Evolutionary conservation across 169 alveolate genomes (phyloP), one percentile per base, ranked within the genome.

Genomic region (Cryptosporidium felis): DNA sequence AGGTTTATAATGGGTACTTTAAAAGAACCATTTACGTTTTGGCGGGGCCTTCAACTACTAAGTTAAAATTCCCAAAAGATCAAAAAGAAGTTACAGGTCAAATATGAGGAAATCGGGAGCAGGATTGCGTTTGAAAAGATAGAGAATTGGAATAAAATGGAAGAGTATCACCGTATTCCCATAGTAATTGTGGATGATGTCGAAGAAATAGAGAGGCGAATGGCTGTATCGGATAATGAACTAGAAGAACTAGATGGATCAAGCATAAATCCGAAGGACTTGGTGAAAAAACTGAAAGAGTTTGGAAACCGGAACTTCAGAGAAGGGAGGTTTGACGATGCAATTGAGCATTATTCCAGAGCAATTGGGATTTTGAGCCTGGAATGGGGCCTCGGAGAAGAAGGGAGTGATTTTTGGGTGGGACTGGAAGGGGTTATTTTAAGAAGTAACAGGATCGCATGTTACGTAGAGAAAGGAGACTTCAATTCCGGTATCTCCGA

Each of bases 161-260:
- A 74, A 36, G 85, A 74, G 34, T 74, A 53, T 40, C 58, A 74
- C 30, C 51, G 85, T 4, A 74, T 74, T 51, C 85, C 85, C 18
- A 53, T 74, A 74, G 46, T 74, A 34, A 36, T 74, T 10, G 66
- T 51, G 8, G 66, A 56, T 0, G 60, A 74, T 74, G 67, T 38
- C 26, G 65, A 67, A 38, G 66, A 47, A 26, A n/a, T 23, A 30
- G 58, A 58, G 6, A n/a, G 10, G 34, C 32, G 8, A 59, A 59
- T 6, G 47, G 47, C 0, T 10, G 26, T 12, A 59, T 2, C 6
- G 10, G 32, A 59, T 28, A 18, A 59, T n/a, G 56, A 56, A 28
- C 0, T 9, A 21, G 10, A 44, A 5, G 81, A 65, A 8, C 47
- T 23, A 28, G 46, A 32, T 1, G 18, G 34, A 18, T 34, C 53